Evolutionary conservation across 2,329 filamentous ascomycete genomes (phyloP), one percentile per base, ranked within the genome.

Genomic region (Coniella vitis): DNA sequence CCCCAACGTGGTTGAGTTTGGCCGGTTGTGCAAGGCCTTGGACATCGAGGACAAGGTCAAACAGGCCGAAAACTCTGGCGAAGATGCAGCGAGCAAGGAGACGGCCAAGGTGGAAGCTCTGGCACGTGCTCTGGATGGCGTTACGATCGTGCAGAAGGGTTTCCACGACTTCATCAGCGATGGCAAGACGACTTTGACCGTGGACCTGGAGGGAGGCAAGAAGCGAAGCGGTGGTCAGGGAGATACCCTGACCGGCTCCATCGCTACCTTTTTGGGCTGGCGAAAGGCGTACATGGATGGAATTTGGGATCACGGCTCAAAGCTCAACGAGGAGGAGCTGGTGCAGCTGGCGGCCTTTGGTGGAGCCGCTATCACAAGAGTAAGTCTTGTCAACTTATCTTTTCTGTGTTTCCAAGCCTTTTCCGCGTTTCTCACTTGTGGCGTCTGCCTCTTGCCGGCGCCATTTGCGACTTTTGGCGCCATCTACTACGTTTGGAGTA

Each of bases 191-290:
- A 95, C 87, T n/a, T 68, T 90, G 21, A 71, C 86, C 0, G 86
- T 84, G 21, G 90, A 95, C 57, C 69, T 90, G 3, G 69, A 81
- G 60, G 93, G 93, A 8, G 91, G 91, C 1, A 68, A 82, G 65
- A 98, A 98, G 78, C 76, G 93, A 56, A 91, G 87, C 50, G 93
- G 91, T 41, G 93, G 93, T 0, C 93, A 98, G 69, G 93, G 93
- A 2, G 93, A 98, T 68, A 97, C 93, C 4, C 71, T 98, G 56
- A 97, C 93, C 0, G 93, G 93, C 1, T 83, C 83, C 31, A 71
- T 98, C 56, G 93, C 87, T 1, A 97, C 93, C 3, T 81, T 98
- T 57, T 68, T 97, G 55, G 90, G 81, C 1, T 98, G 91, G 83
- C 77, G 91, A 53, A 84, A 83, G 63, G 89, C 89, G 19, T 98